Conservation (phyloP, 805 yeast species). For the Spathaspora arborariae region DNA sequence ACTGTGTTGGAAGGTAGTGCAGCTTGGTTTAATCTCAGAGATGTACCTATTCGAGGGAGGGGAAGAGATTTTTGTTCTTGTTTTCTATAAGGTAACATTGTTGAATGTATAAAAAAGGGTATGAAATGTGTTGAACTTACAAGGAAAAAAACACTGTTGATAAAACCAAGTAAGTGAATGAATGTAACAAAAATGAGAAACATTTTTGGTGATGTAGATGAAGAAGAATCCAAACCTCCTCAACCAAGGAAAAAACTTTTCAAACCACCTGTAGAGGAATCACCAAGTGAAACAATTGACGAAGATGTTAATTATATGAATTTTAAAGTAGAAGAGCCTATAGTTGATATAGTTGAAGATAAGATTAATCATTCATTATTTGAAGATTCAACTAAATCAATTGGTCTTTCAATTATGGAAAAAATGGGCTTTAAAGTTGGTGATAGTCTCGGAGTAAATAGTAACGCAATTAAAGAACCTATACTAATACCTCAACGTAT, state of each 20-base stretch:
- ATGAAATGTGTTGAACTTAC: neutral
- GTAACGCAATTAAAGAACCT: constrained; percentile 27
- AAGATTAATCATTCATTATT: constrained; percentile 8
- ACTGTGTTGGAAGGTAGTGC: constrained; percentile 6
- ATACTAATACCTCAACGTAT: constrained; percentile 17
- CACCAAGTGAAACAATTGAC: neutral
- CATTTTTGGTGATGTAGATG: constrained; percentile 2
- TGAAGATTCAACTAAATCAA: constrained; percentile 20
- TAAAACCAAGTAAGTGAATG: neutral
- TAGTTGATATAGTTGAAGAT: neutral
- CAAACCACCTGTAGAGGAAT: constrained; percentile 1
- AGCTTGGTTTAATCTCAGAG: constrained; percentile 27
- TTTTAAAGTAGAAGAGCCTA: constrained; percentile 1
- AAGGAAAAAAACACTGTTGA: constrained; percentile 1
- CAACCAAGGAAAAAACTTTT: constrained; percentile 3
- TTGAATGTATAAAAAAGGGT: neutral
- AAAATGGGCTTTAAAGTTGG: constrained; percentile 58
- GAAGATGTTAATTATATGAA: constrained; percentile 11
- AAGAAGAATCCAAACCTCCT: neutral
- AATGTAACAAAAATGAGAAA: neutral
- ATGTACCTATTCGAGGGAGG: constrained; percentile 33
- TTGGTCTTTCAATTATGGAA: constrained; percentile 51
- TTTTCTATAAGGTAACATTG: constrained; percentile 27
- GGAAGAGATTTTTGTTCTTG: constrained; percentile 28
- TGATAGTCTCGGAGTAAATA: constrained; percentile 35